Evolutionary conservation across 202 grass and related monocot species (phyloP).

Genomic region (Zizania palustris): DNA sequence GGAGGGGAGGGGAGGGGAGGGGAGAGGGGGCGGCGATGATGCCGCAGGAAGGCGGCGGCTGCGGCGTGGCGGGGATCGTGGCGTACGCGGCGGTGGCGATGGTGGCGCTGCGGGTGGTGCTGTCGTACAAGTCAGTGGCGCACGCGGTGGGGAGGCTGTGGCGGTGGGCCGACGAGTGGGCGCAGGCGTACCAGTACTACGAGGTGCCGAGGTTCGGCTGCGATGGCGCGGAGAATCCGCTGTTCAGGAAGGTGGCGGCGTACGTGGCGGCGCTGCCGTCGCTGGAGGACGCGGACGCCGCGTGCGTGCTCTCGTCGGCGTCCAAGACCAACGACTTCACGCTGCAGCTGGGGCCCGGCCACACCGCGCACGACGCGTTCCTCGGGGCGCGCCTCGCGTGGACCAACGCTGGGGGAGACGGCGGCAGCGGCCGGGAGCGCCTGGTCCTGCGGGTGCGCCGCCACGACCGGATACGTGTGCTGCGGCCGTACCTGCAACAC

Average conservation of each 20-base stretch:
- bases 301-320: conserved; percentile 67
- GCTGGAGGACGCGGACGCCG: conserved; percentile 69
- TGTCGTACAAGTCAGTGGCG: conserved; percentile 75
- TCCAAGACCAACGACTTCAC: conserved; percentile 77
- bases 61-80: not conserved
- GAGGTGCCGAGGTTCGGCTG: conserved; percentile 62
- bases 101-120: conserved; percentile 54
- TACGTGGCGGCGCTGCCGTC: conserved; percentile 81
- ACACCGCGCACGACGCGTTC: conserved; percentile 68
- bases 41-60: conserved; percentile 35
- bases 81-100: conserved; percentile 48
- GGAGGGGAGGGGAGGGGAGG: not conserved
- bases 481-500: conserved; percentile 79
- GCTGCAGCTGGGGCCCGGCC: conserved; percentile 57
- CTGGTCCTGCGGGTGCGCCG: conserved; percentile 80
- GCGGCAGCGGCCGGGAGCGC: conserved; percentile 7
- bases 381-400: conserved; percentile 73
- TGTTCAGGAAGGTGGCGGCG: conserved; percentile 70
- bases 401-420: conserved; percentile 44
- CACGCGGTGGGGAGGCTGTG: conserved; percentile 59
- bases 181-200: conserved; percentile 90
- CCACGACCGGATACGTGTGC: conserved; percentile 73
- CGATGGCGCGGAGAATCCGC: conserved; percentile 65
- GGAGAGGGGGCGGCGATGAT: not conserved
- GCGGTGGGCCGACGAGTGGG: conserved; percentile 68